Conservation (phyloP, 345 rosid genomes). For the Hypericum androsaemum region DNA sequence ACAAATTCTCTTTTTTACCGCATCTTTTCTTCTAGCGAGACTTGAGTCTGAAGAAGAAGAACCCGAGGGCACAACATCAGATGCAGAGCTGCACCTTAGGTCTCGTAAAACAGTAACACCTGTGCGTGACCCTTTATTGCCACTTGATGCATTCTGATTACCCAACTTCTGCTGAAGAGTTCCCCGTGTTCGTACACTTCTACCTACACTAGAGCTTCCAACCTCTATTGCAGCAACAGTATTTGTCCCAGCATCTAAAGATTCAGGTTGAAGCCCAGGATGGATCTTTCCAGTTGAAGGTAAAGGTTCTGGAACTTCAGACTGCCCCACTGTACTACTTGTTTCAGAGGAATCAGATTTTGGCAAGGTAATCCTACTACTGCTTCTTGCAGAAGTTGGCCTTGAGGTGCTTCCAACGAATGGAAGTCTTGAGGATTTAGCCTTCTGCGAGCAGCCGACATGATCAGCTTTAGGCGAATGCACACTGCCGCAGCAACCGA, state of each 20-base stretch:
- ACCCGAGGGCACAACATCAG: constrained; percentile 41
- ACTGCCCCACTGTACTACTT: constrained; percentile 47
- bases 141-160: constrained; percentile 17
- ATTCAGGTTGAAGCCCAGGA: constrained; percentile 22
- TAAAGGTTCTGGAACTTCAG: constrained; percentile 30
- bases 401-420: constrained; percentile 57
- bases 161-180: constrained; percentile 33
- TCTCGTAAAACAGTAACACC: constrained; percentile 37
- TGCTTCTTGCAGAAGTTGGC: constrained; percentile 25
- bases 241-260: constrained; percentile 23
- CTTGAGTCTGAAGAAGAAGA: constrained; percentile 43
- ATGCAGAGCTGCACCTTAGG: constrained; percentile 40
- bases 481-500: constrained; percentile 51
- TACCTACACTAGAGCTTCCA: constrained; percentile 41
- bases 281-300: constrained; percentile 33
- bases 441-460: constrained; percentile 36
- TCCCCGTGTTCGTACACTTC: constrained; percentile 37
- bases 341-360: constrained; percentile 64
- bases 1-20: constrained; percentile 35
- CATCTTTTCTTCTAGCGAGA: constrained; percentile 26
- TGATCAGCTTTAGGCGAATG: constrained; percentile 42
- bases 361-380: constrained; percentile 26
- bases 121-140: constrained; percentile 24
- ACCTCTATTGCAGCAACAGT: constrained; percentile 21
- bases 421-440: constrained; percentile 46